A percentile compares a stretch with the other conserved stretches of the same genome.
These are phyloP conservation scores for Incumbomyces lentus DNA, from an alignment of 2,329 filamentous ascomycete genomes.

Conservation along the genomic window DNA sequence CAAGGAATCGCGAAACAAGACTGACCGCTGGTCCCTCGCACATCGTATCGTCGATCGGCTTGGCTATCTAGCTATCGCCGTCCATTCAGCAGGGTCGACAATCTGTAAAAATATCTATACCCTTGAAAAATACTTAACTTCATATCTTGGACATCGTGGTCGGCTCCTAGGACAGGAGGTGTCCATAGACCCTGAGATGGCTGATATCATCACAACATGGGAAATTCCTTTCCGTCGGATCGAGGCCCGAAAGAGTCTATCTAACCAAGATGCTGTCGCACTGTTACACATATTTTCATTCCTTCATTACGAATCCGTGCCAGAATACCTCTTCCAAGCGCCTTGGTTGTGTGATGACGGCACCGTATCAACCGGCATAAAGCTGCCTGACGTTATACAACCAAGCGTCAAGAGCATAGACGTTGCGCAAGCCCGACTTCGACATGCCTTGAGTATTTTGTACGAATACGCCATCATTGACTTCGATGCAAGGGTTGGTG, in stretches of 20 bases:
- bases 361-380: background rate
- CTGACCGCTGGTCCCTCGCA: constrained; percentile 1
- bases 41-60: constrained; percentile 13
- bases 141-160: constrained; percentile 12
- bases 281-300: constrained; percentile 13
- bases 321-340: constrained; percentile 5
- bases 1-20: constrained; percentile 7
- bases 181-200: background rate
- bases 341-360: background rate
- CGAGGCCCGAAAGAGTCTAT: background rate
- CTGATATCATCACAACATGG: constrained; percentile 10
- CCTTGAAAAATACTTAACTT: constrained; percentile 20
- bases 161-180: constrained; percentile 7
- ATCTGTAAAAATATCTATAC: constrained; percentile 18
- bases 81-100: constrained; percentile 22
- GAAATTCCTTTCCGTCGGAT: constrained; percentile 10
- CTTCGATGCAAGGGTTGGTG: constrained; percentile 4
- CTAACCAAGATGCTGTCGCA: constrained; percentile 7
- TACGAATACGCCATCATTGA: constrained; percentile 11
- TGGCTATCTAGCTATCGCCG: constrained; percentile 22
- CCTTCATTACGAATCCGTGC: constrained; percentile 9
- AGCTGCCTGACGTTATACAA: constrained; percentile 1
- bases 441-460: constrained; percentile 6
- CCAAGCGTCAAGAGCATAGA: background rate
- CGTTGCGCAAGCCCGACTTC: constrained; percentile 1